Conservation (phyloP, 2,329 filamentous ascomycete species). For the Tolypocladium amazonense region DNA sequence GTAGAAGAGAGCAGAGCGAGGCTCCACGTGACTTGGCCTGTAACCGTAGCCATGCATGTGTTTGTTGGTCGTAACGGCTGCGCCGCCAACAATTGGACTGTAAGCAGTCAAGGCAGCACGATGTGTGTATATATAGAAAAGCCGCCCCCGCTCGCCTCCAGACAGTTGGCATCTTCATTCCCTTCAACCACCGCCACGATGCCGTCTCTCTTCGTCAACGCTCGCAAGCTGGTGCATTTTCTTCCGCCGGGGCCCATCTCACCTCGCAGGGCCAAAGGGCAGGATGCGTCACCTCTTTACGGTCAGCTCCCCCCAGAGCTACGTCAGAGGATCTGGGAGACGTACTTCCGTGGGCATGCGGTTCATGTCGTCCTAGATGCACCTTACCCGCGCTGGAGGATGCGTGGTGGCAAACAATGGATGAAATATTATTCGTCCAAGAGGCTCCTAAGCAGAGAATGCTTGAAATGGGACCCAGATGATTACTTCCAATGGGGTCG, state of each 20-base stretch:
- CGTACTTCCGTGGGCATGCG: constrained; percentile 5
- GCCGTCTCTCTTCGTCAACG: constrained; percentile 3
- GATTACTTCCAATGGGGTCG: background rate
- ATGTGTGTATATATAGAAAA: background rate
- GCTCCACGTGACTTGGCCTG: too few species aligned
- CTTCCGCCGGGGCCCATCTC: constrained; percentile 8
- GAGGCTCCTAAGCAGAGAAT: constrained; percentile 5
- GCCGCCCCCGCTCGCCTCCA: background rate
- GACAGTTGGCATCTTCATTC: background rate
- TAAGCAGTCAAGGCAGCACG: background rate
- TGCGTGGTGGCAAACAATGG: background rate
- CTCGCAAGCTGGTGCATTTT: constrained; percentile 7
- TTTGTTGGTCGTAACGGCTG: background rate
- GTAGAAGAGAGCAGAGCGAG: background rate
- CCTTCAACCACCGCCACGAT: constrained; percentile 1
- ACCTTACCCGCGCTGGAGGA: background rate
- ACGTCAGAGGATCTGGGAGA: constrained; percentile 8
- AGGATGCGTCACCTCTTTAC: constrained; percentile 6
- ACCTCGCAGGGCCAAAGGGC: constrained; percentile 5
- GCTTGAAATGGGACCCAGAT: constrained; percentile 1
- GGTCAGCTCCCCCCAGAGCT: constrained; percentile 6
- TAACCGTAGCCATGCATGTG: too few species aligned
- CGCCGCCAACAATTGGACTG: background rate
- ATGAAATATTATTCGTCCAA: background rate
- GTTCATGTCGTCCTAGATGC: constrained; percentile 2